Evolutionary conservation across 1,139 yeast genomes (phyloP).

Genomic region (Yamadazyma diddensiae): DNA sequence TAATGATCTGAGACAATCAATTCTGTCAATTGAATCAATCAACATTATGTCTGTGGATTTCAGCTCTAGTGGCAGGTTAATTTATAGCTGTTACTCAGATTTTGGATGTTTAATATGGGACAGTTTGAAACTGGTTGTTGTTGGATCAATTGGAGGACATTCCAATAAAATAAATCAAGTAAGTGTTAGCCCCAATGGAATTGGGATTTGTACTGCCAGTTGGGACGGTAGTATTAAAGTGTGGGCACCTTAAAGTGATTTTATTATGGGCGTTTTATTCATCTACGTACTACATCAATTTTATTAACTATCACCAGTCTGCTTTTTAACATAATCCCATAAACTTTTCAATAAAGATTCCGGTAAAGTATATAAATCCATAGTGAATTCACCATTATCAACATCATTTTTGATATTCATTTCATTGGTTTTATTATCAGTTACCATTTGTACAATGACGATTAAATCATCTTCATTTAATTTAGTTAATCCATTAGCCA

Average conservation of each 20-base stretch:
- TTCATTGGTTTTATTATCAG: constrained; percentile 91
- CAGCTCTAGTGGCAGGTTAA: constrained; percentile 70
- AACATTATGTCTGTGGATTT: constrained; percentile 65
- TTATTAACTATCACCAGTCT: constrained; percentile 41
- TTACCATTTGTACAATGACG: constrained; percentile 96
- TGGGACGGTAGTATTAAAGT: constrained; percentile 69
- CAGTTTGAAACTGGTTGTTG: constrained; percentile 57
- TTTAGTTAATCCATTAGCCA: constrained; percentile 87
- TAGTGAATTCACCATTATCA: constrained; percentile 95
- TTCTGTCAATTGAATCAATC: constrained; percentile 12
- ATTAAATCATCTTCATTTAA: constrained; percentile 88
- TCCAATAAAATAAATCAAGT: constrained; percentile 62
- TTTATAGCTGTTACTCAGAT: constrained; percentile 76
- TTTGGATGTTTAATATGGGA: constrained; percentile 81
- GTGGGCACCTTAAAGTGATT: constrained; percentile 36
- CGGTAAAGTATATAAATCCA: constrained; percentile 93
- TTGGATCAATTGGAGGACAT: constrained; percentile 57
- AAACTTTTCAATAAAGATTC: constrained; percentile 87
- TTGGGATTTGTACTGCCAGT: constrained; percentile 67
- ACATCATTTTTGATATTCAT: constrained; percentile 96
- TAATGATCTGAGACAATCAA: constrained; percentile 11
- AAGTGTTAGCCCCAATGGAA: constrained; percentile 69
- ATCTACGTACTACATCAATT: neutral
- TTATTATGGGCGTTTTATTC: neutral
- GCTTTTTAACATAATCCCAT: constrained; percentile 90